Base-by-base conservation (phyloP, 805 yeast genomes). In the Candida namnaoensis region DNA sequence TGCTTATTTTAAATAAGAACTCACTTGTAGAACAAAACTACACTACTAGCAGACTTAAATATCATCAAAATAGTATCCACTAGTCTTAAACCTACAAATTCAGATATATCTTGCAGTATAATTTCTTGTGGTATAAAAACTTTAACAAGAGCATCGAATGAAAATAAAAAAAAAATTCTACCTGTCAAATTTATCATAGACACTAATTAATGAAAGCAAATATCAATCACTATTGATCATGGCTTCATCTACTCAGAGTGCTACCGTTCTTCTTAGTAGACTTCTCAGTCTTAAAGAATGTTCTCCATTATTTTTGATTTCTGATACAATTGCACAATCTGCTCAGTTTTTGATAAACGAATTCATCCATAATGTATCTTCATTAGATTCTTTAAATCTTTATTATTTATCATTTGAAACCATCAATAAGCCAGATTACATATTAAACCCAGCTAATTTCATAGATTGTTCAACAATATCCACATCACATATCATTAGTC, bases 321-420 rank as follows among this genome's bases (percentile, higher is more conserved):
- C 75, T 8, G 98, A 93, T 57, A 71, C 84, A 1, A 60, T 88
- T 9, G 65, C 72, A 0, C 96, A 90, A 57, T 76, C 93, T 0
- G 76, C 88, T 0, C 50, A 62, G 28, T 52, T 65, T 37, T 58
- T 90, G 11, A 53, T 85, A 1, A 54, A 62, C 26, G 96, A 88
- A 54, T 68, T 88, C 38, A 59, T 71, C 2, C 58, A 68, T 47
- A 66, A 71, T 48, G 51, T 53, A 34, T 59, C 7, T 13, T 30
- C 33, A 30, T 30, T 62, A 11, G 53, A 44, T 5, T 53, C 51
- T 11, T 56, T 61, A 4, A 64, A 63, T 5, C 62, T 80, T 6
- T 55, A 78, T 3, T 83, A 67, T 48, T 60, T 88, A 14, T 79
- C 91, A 2, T 88, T 72, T 56, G 95, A 87, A 53, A 80, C 93